A percentile compares a stretch with the other conserved stretches of the same genome.
Evolutionary conservation across 176 grass and related monocot genomes (phyloP).

Genomic region (Oryza officinalis): DNA sequence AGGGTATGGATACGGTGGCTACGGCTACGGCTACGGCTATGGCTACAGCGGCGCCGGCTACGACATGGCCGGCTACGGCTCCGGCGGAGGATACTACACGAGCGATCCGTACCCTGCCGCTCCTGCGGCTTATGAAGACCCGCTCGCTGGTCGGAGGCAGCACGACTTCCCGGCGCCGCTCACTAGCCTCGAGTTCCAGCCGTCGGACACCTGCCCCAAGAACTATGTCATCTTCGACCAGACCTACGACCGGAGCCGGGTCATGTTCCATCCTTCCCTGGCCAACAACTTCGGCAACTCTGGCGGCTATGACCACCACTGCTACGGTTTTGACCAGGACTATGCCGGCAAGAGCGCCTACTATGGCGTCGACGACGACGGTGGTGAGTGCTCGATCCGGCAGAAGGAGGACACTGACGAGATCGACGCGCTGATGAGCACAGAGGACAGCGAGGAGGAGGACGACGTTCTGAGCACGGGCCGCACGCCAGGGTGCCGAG

Average conservation of each 20-base stretch:
- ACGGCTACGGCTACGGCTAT: conserved; percentile 17
- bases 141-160: conserved; percentile 44
- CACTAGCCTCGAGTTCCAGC: too few relatives aligned
- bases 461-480: conserved; percentile 91
- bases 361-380: conserved; percentile 3
- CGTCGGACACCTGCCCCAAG: conserved; percentile 84
- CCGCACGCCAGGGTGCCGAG: conserved; percentile 64
- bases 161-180: conserved; percentile 79
- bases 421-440: conserved; percentile 91
- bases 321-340: conserved; percentile 23
- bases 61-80: conserved; percentile 47
- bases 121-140: conserved; percentile 56
- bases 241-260: conserved; percentile 70
- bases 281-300: conserved; percentile 61
- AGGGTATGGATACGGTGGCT: conserved; percentile 54
- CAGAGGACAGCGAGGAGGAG: conserved; percentile 70
- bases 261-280: conserved; percentile 94
- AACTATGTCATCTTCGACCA: conserved; percentile 99
- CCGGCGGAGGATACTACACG: conserved; percentile 42
- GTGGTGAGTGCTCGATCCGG: conserved; percentile 36
- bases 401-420: conserved; percentile 86
- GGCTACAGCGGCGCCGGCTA: conserved; percentile 49
- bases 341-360: conserved; percentile 10
- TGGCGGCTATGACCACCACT: conserved; percentile 24
- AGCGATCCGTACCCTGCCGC: conserved; percentile 28